Percentiles rank a stretch among this genome's conserved stretches.
Conservation (phyloP, 176 grass and related monocot genomes). For the Triticum turgidum region DNA sequence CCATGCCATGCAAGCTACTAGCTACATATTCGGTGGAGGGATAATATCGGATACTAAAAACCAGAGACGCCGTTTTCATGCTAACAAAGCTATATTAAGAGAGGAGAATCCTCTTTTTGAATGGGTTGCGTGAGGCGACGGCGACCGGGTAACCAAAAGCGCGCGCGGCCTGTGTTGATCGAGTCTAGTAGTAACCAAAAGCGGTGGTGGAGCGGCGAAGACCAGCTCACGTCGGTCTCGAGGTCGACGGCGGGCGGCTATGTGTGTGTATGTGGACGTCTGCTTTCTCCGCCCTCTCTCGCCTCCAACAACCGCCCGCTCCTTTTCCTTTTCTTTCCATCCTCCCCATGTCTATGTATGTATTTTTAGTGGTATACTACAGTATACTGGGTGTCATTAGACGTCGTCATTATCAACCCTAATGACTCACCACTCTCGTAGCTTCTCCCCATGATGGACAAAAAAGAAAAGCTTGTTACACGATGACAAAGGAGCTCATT, state of each 20-base stretch:
- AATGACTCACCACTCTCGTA: not conserved
- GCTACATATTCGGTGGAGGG: not conserved
- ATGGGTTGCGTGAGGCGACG: slow-evolving; percentile 15
- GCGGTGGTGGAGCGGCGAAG: not conserved
- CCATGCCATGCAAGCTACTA: too few relatives aligned
- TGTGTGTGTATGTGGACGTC: not conserved
- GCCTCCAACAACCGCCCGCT: not conserved
- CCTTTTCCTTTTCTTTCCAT: not conserved
- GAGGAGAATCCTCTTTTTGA: not conserved
- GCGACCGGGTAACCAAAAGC: slow-evolving; percentile 32
- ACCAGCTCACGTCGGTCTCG: slow-evolving; percentile 29
- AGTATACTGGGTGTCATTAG: not conserved
- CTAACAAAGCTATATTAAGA: not conserved
- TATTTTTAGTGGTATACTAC: not conserved
- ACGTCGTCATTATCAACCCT: not conserved
- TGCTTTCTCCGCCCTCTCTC: not conserved
- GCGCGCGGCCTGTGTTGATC: too few relatives aligned
- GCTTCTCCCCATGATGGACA: not conserved
- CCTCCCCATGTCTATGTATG: too few relatives aligned
- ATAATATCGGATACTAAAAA: not conserved
- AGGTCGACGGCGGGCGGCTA: not conserved
- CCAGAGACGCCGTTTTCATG: not conserved
- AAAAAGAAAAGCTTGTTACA: too few relatives aligned
- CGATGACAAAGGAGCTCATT: too few relatives aligned
- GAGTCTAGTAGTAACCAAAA: not conserved